phyloP scores from a whole-genome alignment of 768 basidiomycete species.

The Pholiota conissans region DNA sequence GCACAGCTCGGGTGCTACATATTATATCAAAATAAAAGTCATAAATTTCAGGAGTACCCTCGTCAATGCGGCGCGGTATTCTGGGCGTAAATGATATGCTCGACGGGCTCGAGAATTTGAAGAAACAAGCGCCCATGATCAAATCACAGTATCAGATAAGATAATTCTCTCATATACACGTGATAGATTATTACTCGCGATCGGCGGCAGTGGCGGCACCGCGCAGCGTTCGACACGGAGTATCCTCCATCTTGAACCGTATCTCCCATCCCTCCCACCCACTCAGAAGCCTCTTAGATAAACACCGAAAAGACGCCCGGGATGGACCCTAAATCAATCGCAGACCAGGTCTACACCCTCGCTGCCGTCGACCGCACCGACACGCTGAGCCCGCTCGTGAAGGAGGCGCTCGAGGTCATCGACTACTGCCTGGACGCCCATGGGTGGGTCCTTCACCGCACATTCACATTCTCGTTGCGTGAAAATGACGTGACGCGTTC shows the following conservation, averaged over 20 bases:
- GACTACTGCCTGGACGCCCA: conserved; percentile 73
- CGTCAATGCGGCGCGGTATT: too few relatives aligned
- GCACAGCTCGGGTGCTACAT: too few relatives aligned
- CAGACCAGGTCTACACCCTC: conserved; percentile 60
- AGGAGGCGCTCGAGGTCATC: conserved; percentile 81
- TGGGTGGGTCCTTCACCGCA: conserved; percentile 60
- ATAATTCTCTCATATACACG: too few relatives aligned
- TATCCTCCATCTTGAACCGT: neutral
- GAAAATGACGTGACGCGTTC: conserved; percentile 16
- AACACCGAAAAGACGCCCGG: too few relatives aligned
- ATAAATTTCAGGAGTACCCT: too few relatives aligned
- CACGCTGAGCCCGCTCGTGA: conserved; percentile 59
- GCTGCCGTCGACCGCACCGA: conserved; percentile 44
- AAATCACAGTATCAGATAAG: too few relatives aligned
- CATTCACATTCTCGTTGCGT: too few relatives aligned
- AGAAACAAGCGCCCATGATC: too few relatives aligned
- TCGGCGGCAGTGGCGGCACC: neutral
- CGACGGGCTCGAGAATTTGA: too few relatives aligned
- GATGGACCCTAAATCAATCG: conserved; percentile 54
- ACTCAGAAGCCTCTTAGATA: neutral
- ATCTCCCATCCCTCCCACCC: neutral
- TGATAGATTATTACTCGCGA: neutral
- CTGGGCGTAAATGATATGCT: too few relatives aligned
- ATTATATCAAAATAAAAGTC: too few relatives aligned
- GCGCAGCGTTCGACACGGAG: neutral